Evolutionary conservation across 108 stramenopile genomes (phyloP), one percentile per base, ranked within the genome.

Genomic region (Conticribra guillardii): DNA sequence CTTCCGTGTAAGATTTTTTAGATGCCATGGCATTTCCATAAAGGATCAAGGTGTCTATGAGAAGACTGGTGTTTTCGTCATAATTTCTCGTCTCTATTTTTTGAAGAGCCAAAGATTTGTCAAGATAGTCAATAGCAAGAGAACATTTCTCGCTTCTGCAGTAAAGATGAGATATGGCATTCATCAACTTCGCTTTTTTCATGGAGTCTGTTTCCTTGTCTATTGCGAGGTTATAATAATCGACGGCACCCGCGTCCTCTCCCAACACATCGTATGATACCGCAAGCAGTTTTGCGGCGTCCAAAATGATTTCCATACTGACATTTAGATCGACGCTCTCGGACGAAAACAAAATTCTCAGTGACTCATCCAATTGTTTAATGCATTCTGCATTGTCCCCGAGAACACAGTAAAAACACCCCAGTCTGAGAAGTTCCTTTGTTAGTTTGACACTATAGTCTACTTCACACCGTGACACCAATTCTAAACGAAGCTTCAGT

Each of bases 191-290:
- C 50, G 4, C 50, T 7, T 51, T 51, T 51, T 21, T n/a, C n/a
- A n/a, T n/a, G n/a, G 50, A 16, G 4, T 51, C 22, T 21, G n/a
- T 51, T 5, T 21, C 22, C 4, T 21, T 17, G 50, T 51, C 50
- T 17, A 51, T 51, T 16, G n/a, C 5, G 4, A 51, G n/a, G n/a
- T 51, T 51, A n/a, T 51, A 51, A 21, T 21, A 51, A 4, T 51
- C 22, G 17, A 51, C 22, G 7, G 50, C 50, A 17, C 22, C 50
- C 4, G n/a, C 50, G 22, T 21, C 22, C 4, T 51, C n/a, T 15
- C 50, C 50, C 50, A 51, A 17, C n/a, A 17, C 50, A 51, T 51
- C 50, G n/a, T 51, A 51, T 4, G 50, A 21, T 51, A 21, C 4
- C n/a, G 50, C 50, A 7, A 51, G n/a, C 4, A 51, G n/a, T 21